Base-by-base conservation (phyloP, 805 yeast species). In the Candida manassasensis region DNA sequence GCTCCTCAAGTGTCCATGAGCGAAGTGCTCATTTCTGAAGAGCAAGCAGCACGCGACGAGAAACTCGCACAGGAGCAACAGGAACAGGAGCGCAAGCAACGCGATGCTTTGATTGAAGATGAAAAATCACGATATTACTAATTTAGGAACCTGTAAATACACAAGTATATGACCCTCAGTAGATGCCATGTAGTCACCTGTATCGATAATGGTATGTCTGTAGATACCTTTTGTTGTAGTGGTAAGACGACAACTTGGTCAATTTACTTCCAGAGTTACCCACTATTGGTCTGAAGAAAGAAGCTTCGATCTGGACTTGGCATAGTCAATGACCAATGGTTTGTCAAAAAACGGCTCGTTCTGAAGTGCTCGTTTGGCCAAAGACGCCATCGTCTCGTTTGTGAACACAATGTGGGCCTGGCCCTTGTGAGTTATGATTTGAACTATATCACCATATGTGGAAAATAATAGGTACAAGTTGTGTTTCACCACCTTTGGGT, bases 371-470 rank as follows among this genome's bases (percentile, higher is more conserved):
- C 67, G 61, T 41, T 71, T 32, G 0, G 86, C 85, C 31, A 61
- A 33, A 9, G 68, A 61, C 0, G 88, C 79, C 28, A 71, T 73
- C 14, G 67, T 69, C 1, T 61, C 39, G 16, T 70, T 67, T 21
- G 71, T 64, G 43, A 79, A 67, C 1, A 73, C 60, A 2, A 82
- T 54, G 61, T 81, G 83, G 0, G 87, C 88, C 49, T 80, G 86
- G 0, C 87, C 88, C 35, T 67, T 63, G 18, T 48, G 47, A 17
- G 71, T 51, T 32, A 65, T 55, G 8, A 84, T 64, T 8, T 73
- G 71, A 4, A 81, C 50, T 3, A 84, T 73, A 48, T 81, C 87
- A 0, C 87, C 88, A 52, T 68, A 81, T 0, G 79, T 71, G 10
- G 80, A 62, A 44, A 80, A 81, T 4, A 81, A 49, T 13, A 81